phyloP scores from a whole-genome alignment of 1,284 basidiomycete genomes.

The Rhodotorula sp. region DNA sequence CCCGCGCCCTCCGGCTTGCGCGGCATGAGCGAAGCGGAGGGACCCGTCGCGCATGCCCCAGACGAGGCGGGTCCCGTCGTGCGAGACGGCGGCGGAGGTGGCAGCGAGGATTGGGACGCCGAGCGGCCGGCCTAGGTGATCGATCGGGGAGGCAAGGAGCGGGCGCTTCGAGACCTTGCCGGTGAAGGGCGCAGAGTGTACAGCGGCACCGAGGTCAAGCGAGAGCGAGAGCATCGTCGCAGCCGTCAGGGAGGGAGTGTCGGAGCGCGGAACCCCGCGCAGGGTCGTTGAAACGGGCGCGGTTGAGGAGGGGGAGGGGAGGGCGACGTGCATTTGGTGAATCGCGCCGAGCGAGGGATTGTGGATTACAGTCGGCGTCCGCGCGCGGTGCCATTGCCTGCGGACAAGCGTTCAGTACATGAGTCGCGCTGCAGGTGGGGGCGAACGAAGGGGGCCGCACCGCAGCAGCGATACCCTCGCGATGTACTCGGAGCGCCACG shows the following conservation, averaged over 20 bases:
- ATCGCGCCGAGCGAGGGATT: slow-evolving; percentile 43
- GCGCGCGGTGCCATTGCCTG: slow-evolving; percentile 38
- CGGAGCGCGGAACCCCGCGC: slow-evolving; percentile 4
- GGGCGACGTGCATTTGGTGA: slow-evolving; percentile 26
- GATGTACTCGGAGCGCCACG: slow-evolving; percentile 45
- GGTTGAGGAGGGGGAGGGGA: slow-evolving; percentile 1
- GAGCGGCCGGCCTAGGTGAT: slow-evolving; percentile 37
- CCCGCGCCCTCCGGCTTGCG: neutral
- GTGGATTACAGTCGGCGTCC: slow-evolving; percentile 28
- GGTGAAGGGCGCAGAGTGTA: slow-evolving; percentile 43
- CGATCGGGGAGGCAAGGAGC: slow-evolving; percentile 37
- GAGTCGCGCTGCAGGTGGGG: no score
- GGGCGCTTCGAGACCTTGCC: slow-evolving; percentile 40
- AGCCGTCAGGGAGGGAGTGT: neutral
- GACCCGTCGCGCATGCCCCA: slow-evolving; percentile 45
- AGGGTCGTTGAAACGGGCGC: neutral
- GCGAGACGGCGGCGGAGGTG: slow-evolving; percentile 26
- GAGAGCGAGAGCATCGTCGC: slow-evolving; percentile 38
- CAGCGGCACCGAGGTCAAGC: slow-evolving; percentile 30
- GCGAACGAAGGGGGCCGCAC: slow-evolving; percentile 1
- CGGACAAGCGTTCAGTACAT: neutral
- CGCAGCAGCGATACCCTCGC: slow-evolving; percentile 28
- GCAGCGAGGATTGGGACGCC: slow-evolving; percentile 24
- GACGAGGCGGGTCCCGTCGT: slow-evolving; percentile 33
- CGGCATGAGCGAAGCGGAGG: slow-evolving; percentile 23